Evolutionary conservation across 495 filamentous ascomycete genomes (phyloP).

Genomic region (Filosporella fistucella): DNA sequence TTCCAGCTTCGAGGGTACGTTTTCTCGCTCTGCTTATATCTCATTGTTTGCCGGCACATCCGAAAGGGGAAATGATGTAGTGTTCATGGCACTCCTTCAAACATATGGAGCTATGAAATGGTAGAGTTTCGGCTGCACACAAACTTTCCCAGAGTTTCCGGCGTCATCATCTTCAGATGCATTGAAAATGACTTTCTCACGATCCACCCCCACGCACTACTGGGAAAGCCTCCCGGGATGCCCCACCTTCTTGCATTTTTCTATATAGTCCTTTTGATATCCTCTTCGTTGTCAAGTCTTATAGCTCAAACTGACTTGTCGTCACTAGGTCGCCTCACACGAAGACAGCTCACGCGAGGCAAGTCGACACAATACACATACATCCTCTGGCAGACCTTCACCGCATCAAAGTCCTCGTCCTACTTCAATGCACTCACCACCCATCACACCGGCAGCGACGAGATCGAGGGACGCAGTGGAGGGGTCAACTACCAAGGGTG

Average conservation of each 20-base stretch:
- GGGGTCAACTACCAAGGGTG: slow-evolving; percentile 20
- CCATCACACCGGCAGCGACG: slow-evolving; percentile 81
- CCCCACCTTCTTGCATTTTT: slow-evolving; percentile 16
- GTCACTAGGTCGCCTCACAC: slow-evolving; percentile 27
- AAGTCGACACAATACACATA: slow-evolving; percentile 23
- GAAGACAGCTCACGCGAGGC: slow-evolving; percentile 28
- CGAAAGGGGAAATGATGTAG: slow-evolving; percentile 1
- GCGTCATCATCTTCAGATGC: not conserved
- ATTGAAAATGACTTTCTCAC: not conserved
- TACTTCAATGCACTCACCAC: slow-evolving; percentile 77
- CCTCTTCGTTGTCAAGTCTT: slow-evolving; percentile 1
- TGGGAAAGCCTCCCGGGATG: slow-evolving; percentile 6
- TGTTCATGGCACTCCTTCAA: too few relatives aligned
- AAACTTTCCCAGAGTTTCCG: not conserved
- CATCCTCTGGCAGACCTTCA: slow-evolving; percentile 25
- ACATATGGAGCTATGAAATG: too few relatives aligned
- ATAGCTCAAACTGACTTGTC: slow-evolving; percentile 7
- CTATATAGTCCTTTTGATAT: slow-evolving; percentile 11
- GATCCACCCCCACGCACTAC: slow-evolving; percentile 17
- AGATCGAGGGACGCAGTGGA: slow-evolving; percentile 41
- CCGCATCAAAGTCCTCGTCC: slow-evolving; percentile 25
- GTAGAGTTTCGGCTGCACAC: not conserved
- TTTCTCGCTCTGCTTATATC: too few relatives aligned
- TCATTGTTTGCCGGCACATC: too few relatives aligned
- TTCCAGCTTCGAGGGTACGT: slow-evolving; percentile 83